A percentile compares a stretch with the other conserved stretches of the same genome.
phyloP scores from a whole-genome alignment of 2,329 filamentous ascomycete genomes.

The Colletotrichum viniferum region DNA sequence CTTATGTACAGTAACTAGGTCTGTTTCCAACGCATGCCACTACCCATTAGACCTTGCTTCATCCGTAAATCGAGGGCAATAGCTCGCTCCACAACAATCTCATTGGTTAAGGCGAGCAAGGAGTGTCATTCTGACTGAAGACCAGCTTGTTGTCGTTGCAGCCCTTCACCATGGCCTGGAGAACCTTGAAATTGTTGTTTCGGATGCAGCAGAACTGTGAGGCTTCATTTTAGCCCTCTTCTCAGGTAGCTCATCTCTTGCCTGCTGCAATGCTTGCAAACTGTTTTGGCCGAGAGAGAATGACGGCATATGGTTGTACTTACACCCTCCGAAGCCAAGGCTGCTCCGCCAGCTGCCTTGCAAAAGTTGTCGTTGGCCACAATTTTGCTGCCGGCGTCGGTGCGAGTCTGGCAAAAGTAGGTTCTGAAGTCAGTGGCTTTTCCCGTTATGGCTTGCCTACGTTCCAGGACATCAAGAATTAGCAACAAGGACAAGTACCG shows the following conservation, averaged over 20 bases:
- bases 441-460: neutral
- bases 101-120: neutral
- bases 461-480: neutral
- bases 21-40: neutral
- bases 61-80: rapidly evolving
- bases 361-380: neutral
- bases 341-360: neutral
- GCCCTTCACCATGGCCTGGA: neutral
- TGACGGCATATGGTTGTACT: neutral
- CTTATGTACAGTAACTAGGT: neutral
- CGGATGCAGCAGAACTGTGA: neutral
- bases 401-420: neutral
- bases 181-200: neutral
- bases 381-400: neutral
- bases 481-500: neutral
- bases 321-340: neutral
- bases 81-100: neutral
- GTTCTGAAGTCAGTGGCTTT: neutral
- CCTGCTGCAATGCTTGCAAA: too few species aligned
- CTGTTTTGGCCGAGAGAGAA: too few species aligned
- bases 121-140: neutral
- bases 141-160: neutral
- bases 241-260: too few species aligned
- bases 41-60: neutral
- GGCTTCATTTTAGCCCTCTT: too few species aligned